Conservation (phyloP, 2,329 filamentous ascomycete species). For the Penicillium hesseltinei region DNA sequence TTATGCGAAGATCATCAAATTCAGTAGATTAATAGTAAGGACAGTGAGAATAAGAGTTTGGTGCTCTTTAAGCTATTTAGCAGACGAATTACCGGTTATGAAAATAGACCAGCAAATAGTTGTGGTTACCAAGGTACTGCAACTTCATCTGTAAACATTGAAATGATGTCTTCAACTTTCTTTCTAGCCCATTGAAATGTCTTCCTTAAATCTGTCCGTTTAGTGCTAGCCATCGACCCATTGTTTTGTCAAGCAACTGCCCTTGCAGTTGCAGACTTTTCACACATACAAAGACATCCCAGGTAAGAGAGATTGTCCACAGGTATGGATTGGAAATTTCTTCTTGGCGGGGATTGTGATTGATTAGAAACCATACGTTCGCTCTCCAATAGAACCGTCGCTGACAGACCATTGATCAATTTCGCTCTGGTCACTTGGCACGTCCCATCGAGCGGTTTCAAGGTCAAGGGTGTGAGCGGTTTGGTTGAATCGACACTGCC, state of each 20-base stretch:
- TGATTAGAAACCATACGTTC: constrained; percentile 2
- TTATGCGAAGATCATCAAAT: neutral
- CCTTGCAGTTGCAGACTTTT: neutral
- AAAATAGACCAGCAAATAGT: neutral
- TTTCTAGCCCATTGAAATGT: constrained; percentile 1
- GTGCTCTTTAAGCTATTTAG: neutral
- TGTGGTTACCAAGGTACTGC: neutral
- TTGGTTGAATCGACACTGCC: constrained; percentile 32
- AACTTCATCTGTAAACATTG: neutral
- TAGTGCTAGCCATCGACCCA: neutral
- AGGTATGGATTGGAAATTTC: constrained; percentile 1
- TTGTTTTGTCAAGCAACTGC: neutral
- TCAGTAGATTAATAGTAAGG: neutral
- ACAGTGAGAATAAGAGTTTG: neutral
- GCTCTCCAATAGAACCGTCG: constrained; percentile 13
- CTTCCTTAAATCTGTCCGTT: neutral
- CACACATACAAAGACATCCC: constrained; percentile 13
- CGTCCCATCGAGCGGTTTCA: constrained; percentile 23
- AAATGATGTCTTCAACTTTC: neutral
- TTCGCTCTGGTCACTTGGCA: constrained; percentile 22
- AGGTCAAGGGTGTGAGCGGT: constrained; percentile 29
- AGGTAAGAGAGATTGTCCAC: constrained; percentile 4
- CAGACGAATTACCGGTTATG: neutral
- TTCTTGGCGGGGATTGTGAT: neutral
- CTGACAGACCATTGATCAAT: constrained; percentile 18